Conservation (phyloP, 805 yeast genomes). For the Cyberlindnera galapagoensis region DNA sequence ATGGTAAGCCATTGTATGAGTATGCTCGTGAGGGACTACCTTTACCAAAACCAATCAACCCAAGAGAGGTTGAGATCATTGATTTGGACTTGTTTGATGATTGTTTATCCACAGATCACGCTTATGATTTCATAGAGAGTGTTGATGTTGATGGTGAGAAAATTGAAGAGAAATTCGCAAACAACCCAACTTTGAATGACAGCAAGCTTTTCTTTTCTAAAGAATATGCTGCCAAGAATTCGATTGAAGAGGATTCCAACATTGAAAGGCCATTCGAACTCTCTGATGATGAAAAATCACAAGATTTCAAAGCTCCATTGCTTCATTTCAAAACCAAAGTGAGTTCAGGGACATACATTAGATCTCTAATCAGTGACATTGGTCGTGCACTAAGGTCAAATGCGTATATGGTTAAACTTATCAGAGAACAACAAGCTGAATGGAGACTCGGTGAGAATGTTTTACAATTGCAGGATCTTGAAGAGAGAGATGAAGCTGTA, state of each 20-base stretch:
- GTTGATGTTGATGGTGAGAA: conserved; percentile 50
- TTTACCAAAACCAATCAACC: conserved; percentile 75
- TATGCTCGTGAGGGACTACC: conserved; percentile 88
- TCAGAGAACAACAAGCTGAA: conserved; percentile 70
- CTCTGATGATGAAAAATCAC: conserved; percentile 31
- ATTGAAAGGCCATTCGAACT: conserved; percentile 32
- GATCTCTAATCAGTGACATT: conserved; percentile 83
- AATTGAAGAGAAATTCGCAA: conserved; percentile 29
- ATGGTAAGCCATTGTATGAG: conserved; percentile 90
- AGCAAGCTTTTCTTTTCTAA: conserved; percentile 55
- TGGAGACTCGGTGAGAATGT: conserved; percentile 75
- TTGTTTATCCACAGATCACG: conserved; percentile 49
- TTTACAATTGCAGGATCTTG: conserved; percentile 61
- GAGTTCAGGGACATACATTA: conserved; percentile 91
- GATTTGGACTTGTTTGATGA: conserved; percentile 49
- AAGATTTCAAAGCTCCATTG: conserved; percentile 51
- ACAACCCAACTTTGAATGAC: conserved; percentile 46
- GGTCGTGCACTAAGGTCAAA: conserved; percentile 76
- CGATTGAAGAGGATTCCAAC: conserved; percentile 32
- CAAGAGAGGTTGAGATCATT: conserved; percentile 61
- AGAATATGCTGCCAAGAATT: conserved; percentile 43
- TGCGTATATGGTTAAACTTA: conserved; percentile 82
- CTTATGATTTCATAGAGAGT: conserved; percentile 38
- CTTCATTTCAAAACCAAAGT: conserved; percentile 73
- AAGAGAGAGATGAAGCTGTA: conserved; percentile 46